phyloP scores from a whole-genome alignment of 805 yeast species.

The Wilhelminamyces savonicus region DNA sequence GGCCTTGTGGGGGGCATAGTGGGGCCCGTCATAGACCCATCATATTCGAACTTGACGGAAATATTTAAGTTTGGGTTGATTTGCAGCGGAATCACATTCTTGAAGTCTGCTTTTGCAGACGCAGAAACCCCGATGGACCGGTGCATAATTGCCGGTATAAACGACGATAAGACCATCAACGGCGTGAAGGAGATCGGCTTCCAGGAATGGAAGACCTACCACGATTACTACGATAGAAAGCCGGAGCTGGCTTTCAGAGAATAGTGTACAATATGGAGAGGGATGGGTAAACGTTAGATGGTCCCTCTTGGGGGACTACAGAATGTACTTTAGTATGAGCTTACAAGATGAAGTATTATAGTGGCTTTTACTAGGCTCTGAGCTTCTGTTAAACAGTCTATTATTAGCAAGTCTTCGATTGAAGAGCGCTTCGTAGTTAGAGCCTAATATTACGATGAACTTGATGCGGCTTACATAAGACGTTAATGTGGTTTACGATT shows the following conservation, averaged over 20 bases:
- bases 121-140: constrained; percentile 18
- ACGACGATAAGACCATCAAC: constrained; percentile 24
- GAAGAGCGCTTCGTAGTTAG: too few species aligned
- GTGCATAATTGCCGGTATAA: constrained; percentile 33
- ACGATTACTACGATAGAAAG: constrained; percentile 26
- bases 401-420: too few species aligned
- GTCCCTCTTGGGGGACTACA: too few species aligned
- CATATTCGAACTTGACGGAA: constrained; percentile 45
- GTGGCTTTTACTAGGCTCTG: too few species aligned
- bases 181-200: constrained; percentile 41
- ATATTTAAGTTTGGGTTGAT: constrained; percentile 52
- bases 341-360: too few species aligned
- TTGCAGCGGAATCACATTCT: constrained; percentile 47
- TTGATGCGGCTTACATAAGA: too few species aligned
- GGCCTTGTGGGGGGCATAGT: constrained; percentile 43
- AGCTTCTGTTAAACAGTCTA: too few species aligned
- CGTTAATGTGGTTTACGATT: too few species aligned
- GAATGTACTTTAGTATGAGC: too few species aligned
- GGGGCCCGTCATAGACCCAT: constrained; percentile 48
- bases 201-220: constrained; percentile 30
- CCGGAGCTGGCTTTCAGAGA: constrained; percentile 1
- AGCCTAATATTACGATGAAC: too few species aligned
- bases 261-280: too few species aligned
- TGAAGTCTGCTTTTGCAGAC: constrained; percentile 22
- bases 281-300: too few species aligned